Evolutionary conservation across 2,329 filamentous ascomycete species (phyloP), one percentile per base, ranked within the genome.

Genomic region (Exserohilum rostratum): DNA sequence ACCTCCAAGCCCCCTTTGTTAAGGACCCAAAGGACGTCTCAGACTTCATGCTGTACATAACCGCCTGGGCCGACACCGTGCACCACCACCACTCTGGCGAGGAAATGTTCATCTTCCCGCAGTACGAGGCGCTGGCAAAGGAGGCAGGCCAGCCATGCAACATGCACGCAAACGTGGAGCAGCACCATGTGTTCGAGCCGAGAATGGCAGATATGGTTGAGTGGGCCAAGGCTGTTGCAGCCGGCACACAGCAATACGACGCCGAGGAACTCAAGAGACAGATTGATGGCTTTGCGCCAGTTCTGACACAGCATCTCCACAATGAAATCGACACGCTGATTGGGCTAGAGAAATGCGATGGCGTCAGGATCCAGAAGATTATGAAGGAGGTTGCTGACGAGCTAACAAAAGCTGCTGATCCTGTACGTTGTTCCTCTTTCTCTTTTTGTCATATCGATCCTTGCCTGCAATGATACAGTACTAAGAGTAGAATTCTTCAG

Each of bases 61-160:
- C 60, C 2, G 69, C 68, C 10, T 77, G 73, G 69, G 60, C 59
- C 15, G 68, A 73, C 13, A 70, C 68, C 33, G 68, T 77, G 5
- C 59, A 75, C 33, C 71, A 76, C 52, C 75, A 77, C 52, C 75
- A 77, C 50, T 46, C 60, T 1, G 55, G 63, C 31, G 75, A 77
- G 49, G 75, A 77, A 45, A 52, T 39, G 0, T 53, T 64, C 39
- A 72, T 75, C 22, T 77, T 78, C 50, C 74, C 75, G 1, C 68
- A 62, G 27, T 55, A 76, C 5, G 70, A 73, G 27, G 65, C 63
- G n/a, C 57, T 73, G 17, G 67, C 66, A 6, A 62, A 66, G 6
- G 60, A 65, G 25, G 59, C 62, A 0, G 69, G 66, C 5, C 29
- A 38, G 27, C 12, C 22, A 3, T 47, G 20, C 10, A 25, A 73